Base-by-base conservation (phyloP, 202 grass and related monocot species). In the Setaria viridis region DNA sequence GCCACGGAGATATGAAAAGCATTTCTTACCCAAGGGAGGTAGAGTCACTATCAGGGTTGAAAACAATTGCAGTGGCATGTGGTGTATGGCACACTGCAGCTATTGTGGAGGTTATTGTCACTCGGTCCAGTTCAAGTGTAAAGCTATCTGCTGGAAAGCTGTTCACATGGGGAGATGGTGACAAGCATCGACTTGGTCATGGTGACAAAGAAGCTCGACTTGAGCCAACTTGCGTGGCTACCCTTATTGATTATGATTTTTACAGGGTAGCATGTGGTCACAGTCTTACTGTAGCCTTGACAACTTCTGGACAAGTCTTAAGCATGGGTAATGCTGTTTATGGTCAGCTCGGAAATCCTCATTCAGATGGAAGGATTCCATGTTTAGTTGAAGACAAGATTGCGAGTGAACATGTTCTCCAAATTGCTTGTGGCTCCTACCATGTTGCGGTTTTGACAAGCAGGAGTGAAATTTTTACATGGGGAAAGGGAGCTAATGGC, bases 81-180 rank as follows among this genome's bases (percentile, higher is more conserved):
- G 93, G 95, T 82, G 89, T 95, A 55, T 98, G 95, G 93, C 95
- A 98, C 76, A 98, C 88, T 86, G 95, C 90, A 67, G 95, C 91
- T 48, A 85, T 95, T 73, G 95, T 95, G 45, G 93, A 98, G 77
- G 95, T 93, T 65, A 87, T 91, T n/a, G 81, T 90, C 72, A 89
- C 89, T 86, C 89, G 87, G 63, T 83, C 91, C 53, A 87, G 85
- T 76, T 73, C 85, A 77, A 91, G 64, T 72, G 74, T 85, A 73
- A 82, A 82, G 41, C 54, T 72, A 49, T 86, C 88, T 74, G 87
- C 87, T 50, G 95, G 95, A 62, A 98, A 98, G 76, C 82, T 98
- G 42, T 98, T 98, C 74, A 98, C 95, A 57, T 98, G 95, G 95
- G 95, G 95, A 82, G 95, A 98, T 89, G 93, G 95, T 43, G 95